Base-by-base conservation (phyloP, 805 yeast species). In the Citeromyces matritensis region DNA sequence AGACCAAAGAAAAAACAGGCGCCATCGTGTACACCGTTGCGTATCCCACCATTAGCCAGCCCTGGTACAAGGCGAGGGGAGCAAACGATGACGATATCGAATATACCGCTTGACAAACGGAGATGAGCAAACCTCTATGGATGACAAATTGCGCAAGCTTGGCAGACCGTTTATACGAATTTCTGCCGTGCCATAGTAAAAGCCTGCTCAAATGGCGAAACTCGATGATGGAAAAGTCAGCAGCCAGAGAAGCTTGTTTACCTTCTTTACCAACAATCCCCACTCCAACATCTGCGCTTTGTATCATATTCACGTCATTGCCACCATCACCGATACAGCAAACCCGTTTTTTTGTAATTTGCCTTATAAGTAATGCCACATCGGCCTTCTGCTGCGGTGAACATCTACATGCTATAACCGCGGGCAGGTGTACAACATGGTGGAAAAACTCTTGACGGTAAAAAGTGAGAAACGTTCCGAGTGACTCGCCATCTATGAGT, bases 291-390 rank as follows among this genome's bases (percentile, higher is more conserved):
- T 93, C 95, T 1, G 99, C 98, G 41, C 93, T 79, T 55, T 91
- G 98, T 41, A 91, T 91, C 99, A 91, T 91, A 43, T 94, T 81
- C 23, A 91, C 99, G 55, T 91, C 99, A 47, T 91, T 91, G 44
- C 99, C 99, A 45, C 99, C 99, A 54, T 91, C 99, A 35, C 99
- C 99, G 42, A 91, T 93, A 47, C 97, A 91, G 41, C 97, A 88
- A 2, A 88, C 96, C 32, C 98, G 61, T 47, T 82, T 83, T 4
- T 83, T 82, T 0, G 97, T 91, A 21, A 70, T 56, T 36, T 69
- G 69, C 44, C 86, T 69, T 39, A 91, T 91, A 39, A 78, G 58
- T 15, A 69, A 43, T 0, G 97, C 96, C 33, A 93, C 81, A 48
- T 91, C 97, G 0, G 97, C 97, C 51, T 91, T 91, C 47, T 91